Conservation (phyloP, 208 protist genomes). For the Phytomonas sp. region DNA sequence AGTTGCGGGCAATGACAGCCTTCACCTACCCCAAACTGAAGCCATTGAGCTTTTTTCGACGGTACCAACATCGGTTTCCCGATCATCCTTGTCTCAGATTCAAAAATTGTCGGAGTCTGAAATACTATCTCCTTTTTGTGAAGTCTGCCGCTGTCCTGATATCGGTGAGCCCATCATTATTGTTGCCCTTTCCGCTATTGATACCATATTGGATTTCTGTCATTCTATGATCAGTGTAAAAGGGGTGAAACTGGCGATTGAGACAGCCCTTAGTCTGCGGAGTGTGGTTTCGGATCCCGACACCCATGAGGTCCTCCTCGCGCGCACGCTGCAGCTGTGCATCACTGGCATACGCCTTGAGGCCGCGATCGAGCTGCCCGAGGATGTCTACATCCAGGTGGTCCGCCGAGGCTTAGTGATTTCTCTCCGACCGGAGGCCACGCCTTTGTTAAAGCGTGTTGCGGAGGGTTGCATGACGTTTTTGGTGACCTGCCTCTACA, state of each 20-base stretch:
- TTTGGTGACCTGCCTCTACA: background rate
- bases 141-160: slow-evolving; percentile 41
- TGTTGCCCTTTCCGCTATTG: slow-evolving; percentile 56
- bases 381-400: slow-evolving; percentile 28
- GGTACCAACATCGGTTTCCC: background rate
- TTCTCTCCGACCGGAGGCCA: slow-evolving; percentile 23
- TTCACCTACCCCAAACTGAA: background rate
- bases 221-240: slow-evolving; percentile 49
- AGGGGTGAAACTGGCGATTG: slow-evolving; percentile 42
- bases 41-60: background rate
- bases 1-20: background rate
- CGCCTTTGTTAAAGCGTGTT: slow-evolving; percentile 34
- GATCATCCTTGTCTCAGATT: background rate
- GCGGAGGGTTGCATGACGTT: slow-evolving; percentile 34
- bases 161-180: slow-evolving; percentile 55
- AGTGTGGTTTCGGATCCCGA: slow-evolving; percentile 35
- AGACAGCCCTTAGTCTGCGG: slow-evolving; percentile 26
- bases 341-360: slow-evolving; percentile 43
- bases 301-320: slow-evolving; percentile 65
- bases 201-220: slow-evolving; percentile 52
- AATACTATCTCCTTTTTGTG: slow-evolving; percentile 10
- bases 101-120: slow-evolving; percentile 5
- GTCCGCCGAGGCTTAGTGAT: slow-evolving; percentile 28
- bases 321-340: slow-evolving; percentile 28
- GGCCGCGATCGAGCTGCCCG: slow-evolving; percentile 21